A percentile compares a stretch with the other conserved stretches of the same genome.
Evolutionary conservation across 805 yeast species (phyloP).

Genomic region (Pichia exigua): DNA sequence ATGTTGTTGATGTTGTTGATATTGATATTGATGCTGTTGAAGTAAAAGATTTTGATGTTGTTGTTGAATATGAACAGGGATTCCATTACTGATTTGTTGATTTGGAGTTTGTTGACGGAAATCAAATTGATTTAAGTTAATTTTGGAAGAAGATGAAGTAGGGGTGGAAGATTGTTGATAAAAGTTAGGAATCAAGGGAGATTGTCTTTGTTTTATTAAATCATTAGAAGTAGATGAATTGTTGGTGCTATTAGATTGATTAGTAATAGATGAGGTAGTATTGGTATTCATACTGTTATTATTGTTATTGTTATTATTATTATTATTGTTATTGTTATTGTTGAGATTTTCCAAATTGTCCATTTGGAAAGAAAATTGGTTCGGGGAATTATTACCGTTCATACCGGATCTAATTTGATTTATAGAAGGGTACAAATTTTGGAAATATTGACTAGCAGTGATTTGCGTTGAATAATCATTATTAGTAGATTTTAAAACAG

Average conservation of each 20-base stretch:
- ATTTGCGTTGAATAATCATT: not conserved
- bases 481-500: not conserved
- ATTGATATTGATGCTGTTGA: not conserved
- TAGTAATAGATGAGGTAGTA: no score
- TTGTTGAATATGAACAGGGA: not conserved
- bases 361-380: not conserved
- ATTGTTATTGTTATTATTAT: no score
- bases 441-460: not conserved
- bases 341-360: not conserved
- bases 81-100: not conserved
- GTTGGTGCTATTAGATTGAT: not conserved
- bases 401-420: not conserved
- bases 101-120: not conserved
- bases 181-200: not conserved
- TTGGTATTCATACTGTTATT: no score
- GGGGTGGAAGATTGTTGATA: not conserved
- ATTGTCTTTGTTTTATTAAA: not conserved
- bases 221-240: not conserved
- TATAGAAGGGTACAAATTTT: not conserved
- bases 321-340: not conserved
- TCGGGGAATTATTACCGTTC: not conserved
- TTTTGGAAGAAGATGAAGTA: not conserved
- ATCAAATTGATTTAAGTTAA: not conserved
- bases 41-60: not conserved
- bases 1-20: not conserved